These are phyloP conservation scores for Chlorella sp. DNA, from an alignment of 139 green algal genomes.

Conservation along the genomic window DNA sequence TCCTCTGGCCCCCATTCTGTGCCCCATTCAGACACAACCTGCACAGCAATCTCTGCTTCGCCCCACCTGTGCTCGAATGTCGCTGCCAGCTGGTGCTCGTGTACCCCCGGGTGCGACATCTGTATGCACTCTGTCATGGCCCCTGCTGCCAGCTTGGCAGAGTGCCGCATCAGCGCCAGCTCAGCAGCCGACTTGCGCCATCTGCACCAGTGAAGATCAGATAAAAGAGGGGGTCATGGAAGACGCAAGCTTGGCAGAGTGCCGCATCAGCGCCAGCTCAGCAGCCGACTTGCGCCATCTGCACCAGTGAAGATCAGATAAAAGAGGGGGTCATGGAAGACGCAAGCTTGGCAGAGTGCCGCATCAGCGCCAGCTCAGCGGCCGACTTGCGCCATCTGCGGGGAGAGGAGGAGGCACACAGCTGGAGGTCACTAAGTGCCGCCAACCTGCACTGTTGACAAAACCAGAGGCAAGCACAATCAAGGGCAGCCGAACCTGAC, in stretches of 20 bases:
- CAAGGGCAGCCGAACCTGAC: no score
- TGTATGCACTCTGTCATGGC: constrained; percentile 70
- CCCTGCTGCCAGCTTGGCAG: constrained; percentile 55
- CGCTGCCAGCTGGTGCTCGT: constrained; percentile 71
- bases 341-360: no score
- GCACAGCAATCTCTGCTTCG: background rate
- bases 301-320: background rate
- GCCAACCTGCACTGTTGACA: background rate
- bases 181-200: constrained; percentile 80
- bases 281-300: background rate
- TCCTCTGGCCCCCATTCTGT: no score
- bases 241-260: no score
- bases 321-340: background rate
- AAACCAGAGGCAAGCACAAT: no score
- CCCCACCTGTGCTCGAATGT: constrained; percentile 67
- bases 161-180: constrained; percentile 68
- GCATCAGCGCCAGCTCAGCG: background rate
- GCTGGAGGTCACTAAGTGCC: background rate
- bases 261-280: background rate
- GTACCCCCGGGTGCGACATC: constrained; percentile 48
- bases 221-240: background rate
- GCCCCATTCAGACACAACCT: background rate
- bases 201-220: constrained; percentile 7
- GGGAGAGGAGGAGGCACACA: background rate
- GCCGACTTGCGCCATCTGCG: background rate